Conservation (phyloP, 2,329 filamentous ascomycete species). For the Arthrinium phaeospermum region DNA sequence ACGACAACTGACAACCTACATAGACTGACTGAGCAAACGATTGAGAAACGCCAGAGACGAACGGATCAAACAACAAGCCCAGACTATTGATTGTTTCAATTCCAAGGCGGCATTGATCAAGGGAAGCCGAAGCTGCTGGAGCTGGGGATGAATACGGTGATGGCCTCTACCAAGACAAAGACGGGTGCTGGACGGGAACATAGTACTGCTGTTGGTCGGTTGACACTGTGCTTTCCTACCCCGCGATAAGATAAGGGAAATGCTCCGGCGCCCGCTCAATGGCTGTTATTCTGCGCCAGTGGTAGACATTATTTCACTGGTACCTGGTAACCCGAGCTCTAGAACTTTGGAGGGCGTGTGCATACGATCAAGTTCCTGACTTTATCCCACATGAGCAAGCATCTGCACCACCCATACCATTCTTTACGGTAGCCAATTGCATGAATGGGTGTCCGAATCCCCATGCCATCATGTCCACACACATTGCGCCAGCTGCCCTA, state of each 20-base stretch:
- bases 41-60: neutral
- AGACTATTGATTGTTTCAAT: neutral
- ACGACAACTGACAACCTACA: neutral
- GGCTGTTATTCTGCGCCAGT: neutral
- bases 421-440: slow-evolving; percentile 13
- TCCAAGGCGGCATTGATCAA: neutral
- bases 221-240: neutral
- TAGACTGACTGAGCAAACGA: neutral
- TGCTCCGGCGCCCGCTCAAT: neutral
- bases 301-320: neutral
- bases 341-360: neutral
- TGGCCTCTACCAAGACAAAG: neutral
- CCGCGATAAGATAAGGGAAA: slow-evolving; percentile 14
- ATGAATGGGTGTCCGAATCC: slow-evolving; percentile 19
- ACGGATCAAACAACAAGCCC: neutral
- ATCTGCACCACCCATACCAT: neutral
- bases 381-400: slow-evolving; percentile 4
- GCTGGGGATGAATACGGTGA: neutral
- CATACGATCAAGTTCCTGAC: neutral
- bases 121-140: neutral
- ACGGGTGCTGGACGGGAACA: neutral
- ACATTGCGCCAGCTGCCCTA: slow-evolving; percentile 13
- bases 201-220: neutral
- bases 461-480: slow-evolving; percentile 19
- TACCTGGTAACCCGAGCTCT: neutral